Evolutionary conservation across 2,329 filamentous ascomycete species (phyloP).

Genomic region (Aspergillus glaucus): DNA sequence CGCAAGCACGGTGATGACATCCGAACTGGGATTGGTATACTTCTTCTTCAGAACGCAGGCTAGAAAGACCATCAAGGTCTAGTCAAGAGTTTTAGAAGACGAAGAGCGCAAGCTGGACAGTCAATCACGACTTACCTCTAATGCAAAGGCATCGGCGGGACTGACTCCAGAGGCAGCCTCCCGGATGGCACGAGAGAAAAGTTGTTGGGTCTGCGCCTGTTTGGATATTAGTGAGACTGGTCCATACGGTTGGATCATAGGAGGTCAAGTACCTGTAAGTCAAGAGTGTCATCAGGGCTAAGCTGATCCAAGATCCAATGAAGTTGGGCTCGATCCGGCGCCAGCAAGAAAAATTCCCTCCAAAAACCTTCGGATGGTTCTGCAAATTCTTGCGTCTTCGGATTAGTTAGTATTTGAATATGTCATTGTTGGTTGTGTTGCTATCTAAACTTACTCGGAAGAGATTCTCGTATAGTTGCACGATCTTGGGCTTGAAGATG

Average conservation of each 20-base stretch:
- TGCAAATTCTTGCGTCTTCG: slow-evolving; percentile 57
- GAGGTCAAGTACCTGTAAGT: slow-evolving; percentile 54
- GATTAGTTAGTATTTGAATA: slow-evolving; percentile 12
- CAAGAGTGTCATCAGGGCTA: slow-evolving; percentile 67
- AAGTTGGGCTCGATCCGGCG: slow-evolving; percentile 66
- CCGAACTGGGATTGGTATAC: slow-evolving; percentile 91
- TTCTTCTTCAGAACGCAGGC: slow-evolving; percentile 76
- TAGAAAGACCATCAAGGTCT: slow-evolving; percentile 89
- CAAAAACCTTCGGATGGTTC: slow-evolving; percentile 87
- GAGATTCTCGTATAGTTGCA: slow-evolving; percentile 77
- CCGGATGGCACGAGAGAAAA: slow-evolving; percentile 68
- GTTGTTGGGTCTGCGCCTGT: slow-evolving; percentile 63
- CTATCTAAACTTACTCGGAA: slow-evolving; percentile 50
- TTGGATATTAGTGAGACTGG: slow-evolving; percentile 11
- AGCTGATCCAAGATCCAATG: slow-evolving; percentile 63
- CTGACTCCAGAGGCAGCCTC: slow-evolving; percentile 57
- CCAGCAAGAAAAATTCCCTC: slow-evolving; percentile 88
- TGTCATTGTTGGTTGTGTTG: neutral
- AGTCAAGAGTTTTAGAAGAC: slow-evolving; percentile 24
- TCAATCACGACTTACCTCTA: slow-evolving; percentile 59
- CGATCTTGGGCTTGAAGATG: slow-evolving; percentile 89
- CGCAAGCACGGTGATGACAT: slow-evolving; percentile 83
- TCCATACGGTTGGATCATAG: neutral
- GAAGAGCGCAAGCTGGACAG: slow-evolving; percentile 27
- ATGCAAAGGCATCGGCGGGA: slow-evolving; percentile 66